Percentiles rank a stretch among this genome's conserved stretches.
phyloP scores from a whole-genome alignment of 2,329 filamentous ascomycete species.

The Penicillium glabrum region DNA sequence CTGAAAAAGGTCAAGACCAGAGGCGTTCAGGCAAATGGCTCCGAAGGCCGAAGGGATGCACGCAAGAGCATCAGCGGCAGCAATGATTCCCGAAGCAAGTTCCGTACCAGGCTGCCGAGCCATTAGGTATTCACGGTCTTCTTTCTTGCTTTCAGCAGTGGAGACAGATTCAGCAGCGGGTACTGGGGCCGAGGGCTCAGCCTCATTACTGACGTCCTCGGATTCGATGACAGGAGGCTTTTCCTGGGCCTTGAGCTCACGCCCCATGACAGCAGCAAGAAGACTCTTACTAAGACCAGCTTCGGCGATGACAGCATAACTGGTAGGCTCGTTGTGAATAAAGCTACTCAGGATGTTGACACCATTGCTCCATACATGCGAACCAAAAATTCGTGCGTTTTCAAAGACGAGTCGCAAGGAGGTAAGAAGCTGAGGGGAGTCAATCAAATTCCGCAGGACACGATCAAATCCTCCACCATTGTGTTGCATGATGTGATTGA shows the following conservation, averaged over 20 bases:
- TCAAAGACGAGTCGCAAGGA: constrained; percentile 80
- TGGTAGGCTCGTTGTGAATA: constrained; percentile 98
- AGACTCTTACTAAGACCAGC: constrained; percentile 86
- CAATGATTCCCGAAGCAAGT: constrained; percentile 71
- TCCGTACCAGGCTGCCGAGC: constrained; percentile 29
- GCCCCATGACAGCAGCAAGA: constrained; percentile 71
- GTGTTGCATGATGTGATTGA: constrained; percentile 90
- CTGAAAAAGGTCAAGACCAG: constrained; percentile 83
- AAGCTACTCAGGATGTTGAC: constrained; percentile 92
- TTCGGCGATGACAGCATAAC: constrained; percentile 92
- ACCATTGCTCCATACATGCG: constrained; percentile 92
- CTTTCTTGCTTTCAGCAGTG: constrained; percentile 19
- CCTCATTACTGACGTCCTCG: constrained; percentile 23
- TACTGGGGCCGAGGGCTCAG: constrained; percentile 38
- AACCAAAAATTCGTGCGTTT: constrained; percentile 77
- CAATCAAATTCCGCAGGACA: constrained; percentile 86
- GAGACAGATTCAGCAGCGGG: constrained; percentile 34
- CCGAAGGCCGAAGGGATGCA: constrained; percentile 86
- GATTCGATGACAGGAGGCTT: constrained; percentile 26
- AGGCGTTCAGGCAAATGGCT: constrained; percentile 87
- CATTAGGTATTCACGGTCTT: constrained; percentile 31
- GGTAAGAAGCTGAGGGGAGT: constrained; percentile 79
- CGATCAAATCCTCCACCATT: constrained; percentile 83
- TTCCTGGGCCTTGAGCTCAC: constrained; percentile 38
- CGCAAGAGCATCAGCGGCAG: constrained; percentile 84